Evolutionary conservation across 2,329 filamentous ascomycete species (phyloP).

Genomic region (Aspergillus cejpii): DNA sequence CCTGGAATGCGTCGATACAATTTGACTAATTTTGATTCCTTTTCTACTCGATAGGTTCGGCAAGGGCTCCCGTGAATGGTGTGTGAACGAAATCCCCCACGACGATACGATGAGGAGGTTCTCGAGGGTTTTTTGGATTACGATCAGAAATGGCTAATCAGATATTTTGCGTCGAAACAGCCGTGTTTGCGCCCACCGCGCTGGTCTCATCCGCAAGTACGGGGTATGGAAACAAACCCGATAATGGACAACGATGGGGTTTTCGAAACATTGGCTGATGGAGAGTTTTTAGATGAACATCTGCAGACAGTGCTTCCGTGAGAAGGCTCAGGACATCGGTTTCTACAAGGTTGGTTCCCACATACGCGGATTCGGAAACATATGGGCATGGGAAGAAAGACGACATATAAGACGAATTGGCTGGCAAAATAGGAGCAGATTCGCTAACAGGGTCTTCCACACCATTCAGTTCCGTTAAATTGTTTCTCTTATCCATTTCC

Average conservation of each 20-base stretch:
- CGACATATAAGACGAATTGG: neutral
- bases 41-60: slow-evolving; percentile 47
- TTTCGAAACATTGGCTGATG: slow-evolving; percentile 12
- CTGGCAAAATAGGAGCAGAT: slow-evolving; percentile 3
- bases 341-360: slow-evolving; percentile 57
- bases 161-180: slow-evolving; percentile 37
- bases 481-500: slow-evolving; percentile 24
- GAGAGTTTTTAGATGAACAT: slow-evolving; percentile 42
- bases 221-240: slow-evolving; percentile 45
- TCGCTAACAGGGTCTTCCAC: slow-evolving; percentile 13
- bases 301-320: slow-evolving; percentile 64
- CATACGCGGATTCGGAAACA: neutral
- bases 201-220: slow-evolving; percentile 99
- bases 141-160: slow-evolving; percentile 21
- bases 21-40: slow-evolving; percentile 17
- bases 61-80: slow-evolving; percentile 93
- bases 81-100: slow-evolving; percentile 44
- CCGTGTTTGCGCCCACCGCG: slow-evolving; percentile 86
- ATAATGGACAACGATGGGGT: neutral
- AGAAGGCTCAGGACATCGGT: slow-evolving; percentile 62
- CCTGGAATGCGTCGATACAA: slow-evolving; percentile 1
- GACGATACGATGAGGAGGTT: slow-evolving; percentile 3
- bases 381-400: neutral
- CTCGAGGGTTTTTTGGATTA: neutral
- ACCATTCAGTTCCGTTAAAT: slow-evolving; percentile 32